These are phyloP conservation scores for Chondrostereum purpureum DNA, from an alignment of 1,284 basidiomycete genomes.

Conservation along the genomic window DNA sequence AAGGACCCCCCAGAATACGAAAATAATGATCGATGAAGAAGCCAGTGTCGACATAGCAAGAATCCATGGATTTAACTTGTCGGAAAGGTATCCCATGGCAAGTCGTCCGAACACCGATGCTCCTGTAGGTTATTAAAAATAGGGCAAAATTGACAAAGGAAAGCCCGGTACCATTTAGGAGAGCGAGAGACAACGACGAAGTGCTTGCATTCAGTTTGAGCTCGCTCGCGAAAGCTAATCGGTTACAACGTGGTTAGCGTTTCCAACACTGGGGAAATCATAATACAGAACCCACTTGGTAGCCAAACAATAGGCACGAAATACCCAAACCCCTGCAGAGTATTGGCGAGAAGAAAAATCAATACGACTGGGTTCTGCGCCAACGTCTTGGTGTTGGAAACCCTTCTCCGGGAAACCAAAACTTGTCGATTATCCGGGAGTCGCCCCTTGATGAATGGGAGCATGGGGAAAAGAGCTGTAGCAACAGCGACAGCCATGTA, in stretches of 20 bases:
- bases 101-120: constrained; percentile 26
- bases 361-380: constrained; percentile 19
- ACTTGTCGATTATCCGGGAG: constrained; percentile 26
- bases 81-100: constrained; percentile 28
- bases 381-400: constrained; percentile 14
- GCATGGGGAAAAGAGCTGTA: constrained; percentile 17
- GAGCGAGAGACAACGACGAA: constrained; percentile 21
- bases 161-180: constrained; percentile 27
- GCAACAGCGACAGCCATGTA: constrained; percentile 21
- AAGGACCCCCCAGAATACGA: constrained; percentile 33
- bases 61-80: constrained; percentile 28
- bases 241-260: too few species aligned
- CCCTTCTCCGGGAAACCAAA: constrained; percentile 16
- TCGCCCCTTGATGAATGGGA: constrained; percentile 28
- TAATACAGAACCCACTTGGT: constrained; percentile 28
- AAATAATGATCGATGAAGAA: constrained; percentile 24
- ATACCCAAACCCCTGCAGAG: constrained; percentile 27
- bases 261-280: too few species aligned
- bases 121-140: constrained; percentile 13
- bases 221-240: constrained; percentile 26
- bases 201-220: constrained; percentile 20
- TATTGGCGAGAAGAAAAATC: constrained; percentile 28
- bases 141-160: constrained; percentile 5
- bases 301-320: constrained; percentile 30
- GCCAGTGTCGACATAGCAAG: constrained; percentile 24